phyloP scores from a whole-genome alignment of 345 rosid species.

The Raphanus sativus region DNA sequence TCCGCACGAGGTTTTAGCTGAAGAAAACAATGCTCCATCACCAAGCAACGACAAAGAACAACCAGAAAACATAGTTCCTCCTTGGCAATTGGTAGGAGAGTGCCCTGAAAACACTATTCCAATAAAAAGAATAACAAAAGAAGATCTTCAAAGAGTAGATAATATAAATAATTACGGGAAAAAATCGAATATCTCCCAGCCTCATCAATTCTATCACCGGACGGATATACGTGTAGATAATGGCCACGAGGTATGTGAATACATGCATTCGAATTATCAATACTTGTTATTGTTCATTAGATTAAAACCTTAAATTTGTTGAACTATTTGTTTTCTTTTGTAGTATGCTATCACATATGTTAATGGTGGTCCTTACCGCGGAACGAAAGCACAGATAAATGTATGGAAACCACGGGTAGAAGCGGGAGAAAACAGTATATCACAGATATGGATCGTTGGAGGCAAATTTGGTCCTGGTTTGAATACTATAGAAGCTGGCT shows the following conservation, averaged over 20 bases:
- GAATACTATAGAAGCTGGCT: conserved; percentile 48
- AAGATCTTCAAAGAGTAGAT: neutral
- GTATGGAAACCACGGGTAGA: conserved; percentile 58
- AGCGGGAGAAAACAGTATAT: conserved; percentile 51
- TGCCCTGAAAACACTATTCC: conserved; percentile 8
- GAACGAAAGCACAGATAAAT: conserved; percentile 54
- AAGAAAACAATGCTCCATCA: neutral
- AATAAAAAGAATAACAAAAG: conserved; percentile 5
- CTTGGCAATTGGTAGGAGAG: neutral
- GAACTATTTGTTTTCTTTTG: neutral
- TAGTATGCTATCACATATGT: conserved; percentile 4
- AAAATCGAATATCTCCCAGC: neutral
- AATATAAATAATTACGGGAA: neutral
- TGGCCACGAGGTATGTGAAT: conserved; percentile 2
- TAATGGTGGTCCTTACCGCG: conserved; percentile 34
- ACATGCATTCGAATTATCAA: neutral
- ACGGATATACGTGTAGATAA: neutral
- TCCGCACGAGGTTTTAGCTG: neutral
- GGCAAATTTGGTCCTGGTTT: conserved; percentile 46
- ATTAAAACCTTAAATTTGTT: neutral
- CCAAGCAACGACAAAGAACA: neutral
- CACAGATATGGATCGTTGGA: conserved; percentile 59
- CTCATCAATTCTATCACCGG: conserved; percentile 1
- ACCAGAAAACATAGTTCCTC: neutral
- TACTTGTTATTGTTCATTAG: neutral